These are phyloP conservation scores for Curvularia sp. DNA, from an alignment of 2,329 filamentous ascomycete species.

Conservation along the genomic window DNA sequence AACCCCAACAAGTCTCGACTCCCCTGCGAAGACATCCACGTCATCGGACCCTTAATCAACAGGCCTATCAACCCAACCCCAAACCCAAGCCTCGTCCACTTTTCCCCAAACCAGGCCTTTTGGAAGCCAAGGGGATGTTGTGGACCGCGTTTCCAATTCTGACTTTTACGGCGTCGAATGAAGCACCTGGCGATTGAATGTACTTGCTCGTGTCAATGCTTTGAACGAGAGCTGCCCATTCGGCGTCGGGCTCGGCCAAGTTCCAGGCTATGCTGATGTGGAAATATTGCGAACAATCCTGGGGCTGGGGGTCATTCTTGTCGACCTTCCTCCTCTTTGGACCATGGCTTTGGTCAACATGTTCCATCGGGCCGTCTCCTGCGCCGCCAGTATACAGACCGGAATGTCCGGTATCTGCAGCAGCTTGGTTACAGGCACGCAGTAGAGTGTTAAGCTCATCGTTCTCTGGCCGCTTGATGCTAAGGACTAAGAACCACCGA, in stretches of 20 bases:
- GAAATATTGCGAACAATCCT: conserved; percentile 65
- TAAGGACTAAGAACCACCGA: conserved; percentile 84
- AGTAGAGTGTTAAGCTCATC: conserved; percentile 63
- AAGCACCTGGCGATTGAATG: conserved; percentile 32
- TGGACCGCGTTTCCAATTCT: conserved; percentile 55
- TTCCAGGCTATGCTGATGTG: conserved; percentile 92
- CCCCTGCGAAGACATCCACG: conserved; percentile 8
- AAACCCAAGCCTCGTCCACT: conserved; percentile 20
- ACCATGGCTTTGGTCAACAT: conserved; percentile 17
- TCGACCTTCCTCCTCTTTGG: conserved; percentile 27
- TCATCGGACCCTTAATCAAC: conserved; percentile 13
- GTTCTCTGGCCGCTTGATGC: conserved; percentile 55
- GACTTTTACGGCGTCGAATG: conserved; percentile 56
- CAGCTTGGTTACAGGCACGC: conserved; percentile 69
- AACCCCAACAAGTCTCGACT: conserved; percentile 11
- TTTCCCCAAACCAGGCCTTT: conserved; percentile 24
- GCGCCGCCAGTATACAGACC: conserved; percentile 66
- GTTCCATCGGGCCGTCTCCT: conserved; percentile 42
- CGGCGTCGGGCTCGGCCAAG: conserved; percentile 38
- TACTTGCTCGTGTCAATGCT: conserved; percentile 32
- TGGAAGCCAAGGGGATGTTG: conserved; percentile 40
- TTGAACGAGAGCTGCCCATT: conserved; percentile 35
- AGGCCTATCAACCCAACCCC: conserved; percentile 25
- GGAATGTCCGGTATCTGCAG: conserved; percentile 69
- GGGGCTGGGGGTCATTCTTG: conserved; percentile 3